Evolutionary conservation across 2,329 filamentous ascomycete species (phyloP), one percentile per base, ranked within the genome.

Genomic region (Cytospora chrysosperma): DNA sequence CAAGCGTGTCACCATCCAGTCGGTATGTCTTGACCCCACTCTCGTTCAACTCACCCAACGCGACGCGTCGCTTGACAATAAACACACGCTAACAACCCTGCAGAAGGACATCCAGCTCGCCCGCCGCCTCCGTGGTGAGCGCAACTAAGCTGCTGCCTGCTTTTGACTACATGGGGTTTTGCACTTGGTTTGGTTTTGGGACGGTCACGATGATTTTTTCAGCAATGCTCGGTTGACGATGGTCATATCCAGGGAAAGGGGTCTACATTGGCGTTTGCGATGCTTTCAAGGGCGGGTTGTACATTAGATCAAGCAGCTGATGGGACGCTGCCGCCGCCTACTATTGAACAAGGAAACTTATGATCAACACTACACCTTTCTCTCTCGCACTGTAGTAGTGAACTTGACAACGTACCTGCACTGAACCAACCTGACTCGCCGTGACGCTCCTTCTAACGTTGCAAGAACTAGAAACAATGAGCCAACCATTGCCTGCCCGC

Each of bases 1-100:
- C 81, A 98, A 98, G 88, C 93, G 95, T 83, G 95, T 98, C 76
- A 98, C 94, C 75, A 98, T 98, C 81, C 94, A 94, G 81, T 89
- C 88, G 70, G 76, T 81, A 73, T 71, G 78, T 77, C 5, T 27
- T 43, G 13, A 4, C 6, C 17, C 40, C 32, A n/a, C 2, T 2
- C 12, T 28, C 10, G n/a, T 1, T 4, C 1, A 32, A n/a, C 5
- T 13, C 52, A 50, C 30, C 19, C 10, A 56, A 37, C 19, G 63
- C 40, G n/a, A 37, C 49, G 53, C 13, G 37, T 12, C 28, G 17
- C 27, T 24, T 4, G 3, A n/a, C 26, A 19, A 13, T 21, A 37
- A 37, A 53, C 60, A 61, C 15, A 21, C 65, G 56, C 77, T 80
- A 75, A 81, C 74, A 74, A 67, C 52, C 67, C 12, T 70, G 70